Conservation (phyloP, 2,329 filamentous ascomycete species). For the Exutisphaerella laricina region DNA sequence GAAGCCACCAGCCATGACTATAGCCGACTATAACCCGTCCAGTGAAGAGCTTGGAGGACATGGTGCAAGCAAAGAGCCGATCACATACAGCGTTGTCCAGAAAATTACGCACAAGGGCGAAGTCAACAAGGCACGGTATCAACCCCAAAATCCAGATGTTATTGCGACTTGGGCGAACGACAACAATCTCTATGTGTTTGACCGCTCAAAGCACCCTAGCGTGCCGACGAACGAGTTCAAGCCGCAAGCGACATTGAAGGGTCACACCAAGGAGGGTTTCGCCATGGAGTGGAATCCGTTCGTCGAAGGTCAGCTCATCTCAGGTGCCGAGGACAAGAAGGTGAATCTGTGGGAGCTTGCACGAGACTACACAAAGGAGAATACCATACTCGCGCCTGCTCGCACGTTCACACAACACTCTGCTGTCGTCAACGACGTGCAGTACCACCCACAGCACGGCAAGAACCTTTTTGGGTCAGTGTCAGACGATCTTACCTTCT, state of each 20-base stretch:
- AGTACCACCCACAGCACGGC: constrained; percentile 78
- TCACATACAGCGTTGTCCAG: constrained; percentile 89
- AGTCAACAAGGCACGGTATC: constrained; percentile 97
- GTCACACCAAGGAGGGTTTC: constrained; percentile 85
- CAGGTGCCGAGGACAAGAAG: constrained; percentile 86
- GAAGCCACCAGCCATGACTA: constrained; percentile 65
- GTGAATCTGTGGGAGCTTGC: constrained; percentile 89
- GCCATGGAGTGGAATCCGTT: constrained; percentile 91
- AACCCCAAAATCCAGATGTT: constrained; percentile 94
- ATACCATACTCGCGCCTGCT: constrained; percentile 63
- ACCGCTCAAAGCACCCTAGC: constrained; percentile 87
- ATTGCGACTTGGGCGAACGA: constrained; percentile 91
- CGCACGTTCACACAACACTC: constrained; percentile 81
- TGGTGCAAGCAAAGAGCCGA: constrained; percentile 66
- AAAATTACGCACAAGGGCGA: constrained; percentile 95
- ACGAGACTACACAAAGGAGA: constrained; percentile 61
- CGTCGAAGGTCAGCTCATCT: constrained; percentile 71
- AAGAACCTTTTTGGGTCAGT: constrained; percentile 83
- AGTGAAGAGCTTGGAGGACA: constrained; percentile 92
- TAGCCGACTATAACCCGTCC: constrained; percentile 84
- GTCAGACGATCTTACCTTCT: constrained; percentile 88
- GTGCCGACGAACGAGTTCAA: constrained; percentile 62
- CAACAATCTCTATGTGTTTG: constrained; percentile 84
- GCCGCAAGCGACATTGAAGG: constrained; percentile 77
- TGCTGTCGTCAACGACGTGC: constrained; percentile 92